phyloP scores from a whole-genome alignment of 2,329 filamentous ascomycete genomes.

The Verticillium klebahnii region DNA sequence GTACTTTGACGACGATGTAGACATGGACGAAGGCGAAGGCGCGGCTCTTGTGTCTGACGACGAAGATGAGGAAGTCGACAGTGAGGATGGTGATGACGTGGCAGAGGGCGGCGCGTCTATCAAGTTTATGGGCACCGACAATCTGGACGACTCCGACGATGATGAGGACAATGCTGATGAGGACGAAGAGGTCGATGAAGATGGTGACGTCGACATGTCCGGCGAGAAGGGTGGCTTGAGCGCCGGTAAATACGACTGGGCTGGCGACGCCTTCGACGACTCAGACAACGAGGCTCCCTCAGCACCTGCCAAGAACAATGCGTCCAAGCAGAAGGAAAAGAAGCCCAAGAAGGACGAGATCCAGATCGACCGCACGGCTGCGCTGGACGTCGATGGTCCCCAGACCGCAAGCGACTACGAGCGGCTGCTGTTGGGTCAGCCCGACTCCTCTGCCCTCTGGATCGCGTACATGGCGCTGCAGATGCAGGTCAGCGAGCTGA shows the following conservation, averaged over 20 bases:
- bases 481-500: constrained; percentile 82
- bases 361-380: constrained; percentile 84
- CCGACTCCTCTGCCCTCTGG: constrained; percentile 92
- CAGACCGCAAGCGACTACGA: constrained; percentile 92
- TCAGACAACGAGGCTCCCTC: constrained; percentile 36
- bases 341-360: constrained; percentile 73
- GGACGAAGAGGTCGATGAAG: constrained; percentile 33
- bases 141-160: constrained; percentile 23
- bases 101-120: constrained; percentile 37
- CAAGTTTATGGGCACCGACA: constrained; percentile 40
- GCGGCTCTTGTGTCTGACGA: constrained; percentile 37
- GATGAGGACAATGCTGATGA: constrained; percentile 35
- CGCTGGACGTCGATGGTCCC: constrained; percentile 82
- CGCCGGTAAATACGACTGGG: constrained; percentile 84
- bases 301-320: constrained; percentile 18
- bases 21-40: constrained; percentile 39
- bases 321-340: constrained; percentile 54
- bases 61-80: constrained; percentile 41
- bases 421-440: constrained; percentile 83
- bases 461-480: constrained; percentile 99
- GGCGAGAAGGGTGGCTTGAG: constrained; percentile 27
- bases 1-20: constrained; percentile 64
- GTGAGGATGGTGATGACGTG: constrained; percentile 41
- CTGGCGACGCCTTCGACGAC: constrained; percentile 62
- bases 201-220: constrained; percentile 37